Percentiles rank a stretch among this genome's conserved stretches.
phyloP scores from a whole-genome alignment of 2,329 filamentous ascomycete genomes.

The Xylariaceae sp. region DNA sequence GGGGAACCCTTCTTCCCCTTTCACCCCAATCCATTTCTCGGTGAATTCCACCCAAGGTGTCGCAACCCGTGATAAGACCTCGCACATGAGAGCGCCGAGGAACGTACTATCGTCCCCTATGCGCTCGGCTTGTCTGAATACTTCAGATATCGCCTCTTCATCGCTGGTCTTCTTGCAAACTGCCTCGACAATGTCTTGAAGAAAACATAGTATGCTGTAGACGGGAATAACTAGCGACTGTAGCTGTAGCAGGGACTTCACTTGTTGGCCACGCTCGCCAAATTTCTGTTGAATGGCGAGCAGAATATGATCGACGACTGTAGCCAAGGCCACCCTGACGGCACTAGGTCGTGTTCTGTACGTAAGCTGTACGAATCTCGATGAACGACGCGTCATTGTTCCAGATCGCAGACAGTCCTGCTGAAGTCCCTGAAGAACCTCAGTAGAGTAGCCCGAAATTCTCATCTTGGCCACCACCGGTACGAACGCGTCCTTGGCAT shows the following conservation, averaged over 20 bases:
- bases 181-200: constrained; percentile 47
- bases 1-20: constrained; percentile 50
- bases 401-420: constrained; percentile 44
- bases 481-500: constrained; percentile 47
- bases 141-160: constrained; percentile 54
- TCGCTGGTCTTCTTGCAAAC: constrained; percentile 46
- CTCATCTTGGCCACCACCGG: constrained; percentile 43
- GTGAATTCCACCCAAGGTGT: constrained; percentile 62
- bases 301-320: constrained; percentile 44
- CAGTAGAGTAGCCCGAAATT: constrained; percentile 52
- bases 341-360: constrained; percentile 42
- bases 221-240: constrained; percentile 46
- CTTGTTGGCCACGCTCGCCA: constrained; percentile 37
- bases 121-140: constrained; percentile 58
- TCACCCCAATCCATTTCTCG: constrained; percentile 70
- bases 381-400: constrained; percentile 42
- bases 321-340: constrained; percentile 48
- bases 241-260: constrained; percentile 48
- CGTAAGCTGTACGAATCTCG: constrained; percentile 42
- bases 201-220: constrained; percentile 45
- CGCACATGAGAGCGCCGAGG: constrained; percentile 59
- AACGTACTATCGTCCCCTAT: constrained; percentile 59
- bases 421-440: constrained; percentile 44
- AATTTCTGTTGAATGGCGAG: constrained; percentile 46
- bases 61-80: constrained; percentile 59